Evolutionary conservation across 768 basidiomycete genomes (phyloP).

Genomic region (Phanerochaete carnosa): DNA sequence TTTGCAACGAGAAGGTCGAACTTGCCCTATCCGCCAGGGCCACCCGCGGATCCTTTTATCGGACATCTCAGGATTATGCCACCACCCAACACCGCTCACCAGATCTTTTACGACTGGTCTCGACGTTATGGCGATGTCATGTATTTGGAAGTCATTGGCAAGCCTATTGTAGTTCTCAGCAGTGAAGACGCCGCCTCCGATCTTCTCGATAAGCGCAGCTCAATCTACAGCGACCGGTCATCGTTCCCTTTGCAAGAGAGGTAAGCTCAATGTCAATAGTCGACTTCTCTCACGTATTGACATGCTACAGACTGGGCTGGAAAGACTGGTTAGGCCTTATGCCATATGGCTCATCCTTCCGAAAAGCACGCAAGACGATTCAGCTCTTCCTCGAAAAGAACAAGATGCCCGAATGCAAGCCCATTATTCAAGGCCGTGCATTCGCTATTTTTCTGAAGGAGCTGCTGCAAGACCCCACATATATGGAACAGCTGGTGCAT

Average conservation of each 20-base stretch:
- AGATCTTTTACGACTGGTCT: slow-evolving; percentile 29
- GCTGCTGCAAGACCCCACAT: not conserved
- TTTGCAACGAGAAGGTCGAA: not conserved
- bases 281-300: not conserved
- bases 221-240: slow-evolving; percentile 37
- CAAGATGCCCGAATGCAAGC: too few relatives aligned
- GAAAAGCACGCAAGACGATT: not conserved
- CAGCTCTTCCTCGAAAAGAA: not conserved
- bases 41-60: slow-evolving; percentile 34
- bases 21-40: slow-evolving; percentile 28
- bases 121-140: slow-evolving; percentile 33
- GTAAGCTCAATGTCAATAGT: slow-evolving; percentile 1
- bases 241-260: slow-evolving; percentile 21
- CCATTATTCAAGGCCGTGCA: too few relatives aligned
- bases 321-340: not conserved
- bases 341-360: not conserved
- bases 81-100: slow-evolving; percentile 18
- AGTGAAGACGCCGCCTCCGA: slow-evolving; percentile 28
- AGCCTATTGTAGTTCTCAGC: slow-evolving; percentile 31
- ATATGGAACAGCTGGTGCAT: too few relatives aligned
- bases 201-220: slow-evolving; percentile 35
- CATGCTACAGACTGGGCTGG: slow-evolving; percentile 15
- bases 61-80: slow-evolving; percentile 37
- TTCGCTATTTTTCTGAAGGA: not conserved
- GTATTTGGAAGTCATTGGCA: slow-evolving; percentile 30